phyloP scores from a whole-genome alignment of 2,329 filamentous ascomycete genomes.

The Epichloe sp. region DNA sequence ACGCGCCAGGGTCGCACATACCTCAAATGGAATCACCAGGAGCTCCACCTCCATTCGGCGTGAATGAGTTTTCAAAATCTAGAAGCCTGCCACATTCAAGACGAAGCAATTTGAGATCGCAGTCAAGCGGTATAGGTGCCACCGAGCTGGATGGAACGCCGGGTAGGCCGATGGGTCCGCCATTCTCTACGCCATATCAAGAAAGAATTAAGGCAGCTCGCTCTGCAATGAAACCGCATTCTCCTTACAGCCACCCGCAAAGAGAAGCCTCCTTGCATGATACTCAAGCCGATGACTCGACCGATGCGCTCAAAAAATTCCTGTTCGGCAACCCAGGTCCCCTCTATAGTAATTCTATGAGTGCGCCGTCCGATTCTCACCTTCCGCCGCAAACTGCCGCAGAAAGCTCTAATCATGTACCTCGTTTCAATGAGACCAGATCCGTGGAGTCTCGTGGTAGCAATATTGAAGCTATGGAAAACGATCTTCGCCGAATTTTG shows the following conservation, averaged over 20 bases:
- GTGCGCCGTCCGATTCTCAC: neutral
- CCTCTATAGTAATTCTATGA: neutral
- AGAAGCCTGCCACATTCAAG: conserved; percentile 14
- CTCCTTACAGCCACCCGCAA: neutral
- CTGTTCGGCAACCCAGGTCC: conserved; percentile 31
- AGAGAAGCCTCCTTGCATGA: neutral
- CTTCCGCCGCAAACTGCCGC: neutral
- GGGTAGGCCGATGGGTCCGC: conserved; percentile 43
- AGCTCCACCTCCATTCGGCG: conserved; percentile 7
- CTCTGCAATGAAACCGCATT: conserved; percentile 14
- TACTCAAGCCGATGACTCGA: conserved; percentile 16
- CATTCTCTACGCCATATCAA: conserved; percentile 54
- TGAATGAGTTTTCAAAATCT: conserved; percentile 10
- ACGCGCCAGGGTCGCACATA: conserved; percentile 24
- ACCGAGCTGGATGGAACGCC: conserved; percentile 51
- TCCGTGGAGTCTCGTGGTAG: conserved; percentile 4
- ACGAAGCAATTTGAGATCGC: conserved; percentile 12
- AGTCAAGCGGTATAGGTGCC: conserved; percentile 14
- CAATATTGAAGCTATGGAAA: conserved; percentile 38
- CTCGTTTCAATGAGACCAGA: neutral
- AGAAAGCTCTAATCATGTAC: neutral
- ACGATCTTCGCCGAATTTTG: conserved; percentile 39
- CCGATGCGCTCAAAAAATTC: conserved; percentile 45
- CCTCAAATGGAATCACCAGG: neutral
- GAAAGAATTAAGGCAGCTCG: conserved; percentile 47